These are phyloP conservation scores for Cladophialophora exuberans DNA, from an alignment of 2,329 filamentous ascomycete genomes.

Conservation along the genomic window DNA sequence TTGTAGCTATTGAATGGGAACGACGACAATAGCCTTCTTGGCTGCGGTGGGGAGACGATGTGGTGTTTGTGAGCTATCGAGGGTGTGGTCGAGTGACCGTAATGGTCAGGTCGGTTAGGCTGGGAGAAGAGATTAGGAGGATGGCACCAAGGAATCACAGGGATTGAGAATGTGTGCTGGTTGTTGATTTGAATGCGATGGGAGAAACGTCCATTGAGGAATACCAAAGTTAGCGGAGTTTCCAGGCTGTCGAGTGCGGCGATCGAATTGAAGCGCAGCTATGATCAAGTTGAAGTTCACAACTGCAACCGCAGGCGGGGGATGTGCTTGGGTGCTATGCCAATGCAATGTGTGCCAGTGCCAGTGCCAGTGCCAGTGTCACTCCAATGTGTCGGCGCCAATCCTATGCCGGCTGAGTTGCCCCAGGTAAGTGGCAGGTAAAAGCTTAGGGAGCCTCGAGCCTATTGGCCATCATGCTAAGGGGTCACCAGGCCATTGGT, in stretches of 20 bases:
- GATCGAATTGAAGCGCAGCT: constrained; percentile 14
- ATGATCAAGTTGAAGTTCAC: too few species aligned
- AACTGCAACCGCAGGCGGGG: too few species aligned
- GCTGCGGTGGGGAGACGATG: constrained; percentile 6
- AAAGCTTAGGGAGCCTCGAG: too few species aligned
- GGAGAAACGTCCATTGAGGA: constrained; percentile 21
- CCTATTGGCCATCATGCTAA: too few species aligned
- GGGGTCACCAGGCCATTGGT: too few species aligned
- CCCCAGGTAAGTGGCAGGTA: too few species aligned
- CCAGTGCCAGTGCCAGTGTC: too few species aligned
- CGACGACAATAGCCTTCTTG: constrained; percentile 7
- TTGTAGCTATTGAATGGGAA: constrained; percentile 1
- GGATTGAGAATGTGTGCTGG: neutral
- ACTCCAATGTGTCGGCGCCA: too few species aligned
- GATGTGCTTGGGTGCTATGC: too few species aligned
- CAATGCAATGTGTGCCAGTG: too few species aligned
- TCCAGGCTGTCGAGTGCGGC: constrained; percentile 4
- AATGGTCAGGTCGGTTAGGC: neutral
- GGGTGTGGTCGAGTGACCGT: constrained; percentile 2
- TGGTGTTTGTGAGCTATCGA: constrained; percentile 10
- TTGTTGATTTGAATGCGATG: constrained; percentile 9
- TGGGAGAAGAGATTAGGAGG: constrained; percentile 1
- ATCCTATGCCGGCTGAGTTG: too few species aligned
- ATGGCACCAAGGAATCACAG: constrained; percentile 1
- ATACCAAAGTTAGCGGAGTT: constrained; percentile 1